Base-by-base conservation (phyloP, 495 filamentous ascomycete species). In the Trichoderma erinaceum region DNA sequence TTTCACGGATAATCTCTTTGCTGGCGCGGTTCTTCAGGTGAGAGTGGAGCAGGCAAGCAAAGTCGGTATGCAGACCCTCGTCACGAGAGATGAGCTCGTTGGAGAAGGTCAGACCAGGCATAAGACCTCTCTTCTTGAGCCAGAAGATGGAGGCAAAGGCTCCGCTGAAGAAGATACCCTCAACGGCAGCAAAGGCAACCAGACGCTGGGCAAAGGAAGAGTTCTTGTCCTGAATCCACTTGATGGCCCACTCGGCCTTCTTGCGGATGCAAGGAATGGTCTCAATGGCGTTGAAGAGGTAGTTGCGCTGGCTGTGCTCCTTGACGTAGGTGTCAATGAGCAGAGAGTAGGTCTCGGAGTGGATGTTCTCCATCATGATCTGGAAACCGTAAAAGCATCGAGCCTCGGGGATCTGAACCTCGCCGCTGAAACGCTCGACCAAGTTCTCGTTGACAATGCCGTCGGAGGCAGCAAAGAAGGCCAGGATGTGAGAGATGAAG, bases 361-460 rank as follows among this genome's bases (percentile, higher is more conserved):
- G 95, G 75, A 99, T 97, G 83, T 99, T 99, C 87, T 99, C 95
- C 91, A 99, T 98, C 95, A 99, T 99, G 84, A 99, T 99, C 83
- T 99, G 95, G 87, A 99, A 99, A 71, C 95, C 95, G 78, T 99
- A 99, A 87, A 99, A 99, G 88, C 95, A 98, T 77, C 95, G 92
- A 67, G 95, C 95, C 82, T 99, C 95, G 43, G 95, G 94, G 70
- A 97, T 88, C 82, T 99, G 95, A 35, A 99, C 94, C 81, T 99
- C 95, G 64, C 89, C 91, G 71, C 90, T 94, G 87, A 99, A 99
- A 71, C 95, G 92, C 85, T 99, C 93, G 65, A 98, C 87, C 61
- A 99, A 86, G 85, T 99, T 99, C 87, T 99, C 95, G 77, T 99
- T 99, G 84, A 99, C 95, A 75, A 99, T 98, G 74, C 95, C 95